A percentile compares a stretch with the other conserved stretches of the same genome.
Conservation (phyloP, 192 early-diverging fungal genomes). For the Backusella westeae region DNA sequence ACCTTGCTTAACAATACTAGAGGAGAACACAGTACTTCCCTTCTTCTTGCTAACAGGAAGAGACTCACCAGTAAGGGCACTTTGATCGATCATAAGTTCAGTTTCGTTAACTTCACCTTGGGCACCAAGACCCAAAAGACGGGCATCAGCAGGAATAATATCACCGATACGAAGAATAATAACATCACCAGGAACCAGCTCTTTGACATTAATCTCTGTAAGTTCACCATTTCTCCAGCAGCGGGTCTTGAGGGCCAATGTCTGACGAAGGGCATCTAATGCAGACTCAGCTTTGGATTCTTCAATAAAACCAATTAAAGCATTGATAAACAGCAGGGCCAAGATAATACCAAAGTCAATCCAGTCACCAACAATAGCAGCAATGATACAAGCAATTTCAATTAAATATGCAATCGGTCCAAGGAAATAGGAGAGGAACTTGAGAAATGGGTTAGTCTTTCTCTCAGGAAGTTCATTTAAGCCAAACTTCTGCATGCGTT, state of each 20-base stretch:
- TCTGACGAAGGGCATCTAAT: slow-evolving; percentile 92
- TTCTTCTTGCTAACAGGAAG: slow-evolving; percentile 79
- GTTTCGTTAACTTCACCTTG: slow-evolving; percentile 66
- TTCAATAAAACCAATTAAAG: slow-evolving; percentile 90
- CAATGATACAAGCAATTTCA: slow-evolving; percentile 81
- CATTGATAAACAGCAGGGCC: slow-evolving; percentile 82
- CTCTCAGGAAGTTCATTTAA: slow-evolving; percentile 79
- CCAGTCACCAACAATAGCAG: slow-evolving; percentile 68
- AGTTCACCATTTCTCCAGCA: slow-evolving; percentile 77
- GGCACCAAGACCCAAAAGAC: slow-evolving; percentile 67
- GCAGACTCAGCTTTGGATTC: slow-evolving; percentile 93
- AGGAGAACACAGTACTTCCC: slow-evolving; percentile 81
- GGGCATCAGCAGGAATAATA: slow-evolving; percentile 87
- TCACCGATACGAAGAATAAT: slow-evolving; percentile 84
- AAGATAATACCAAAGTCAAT: slow-evolving; percentile 85
- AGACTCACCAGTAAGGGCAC: slow-evolving; percentile 89
- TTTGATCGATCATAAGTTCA: slow-evolving; percentile 84
- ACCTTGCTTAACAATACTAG: slow-evolving; percentile 88
- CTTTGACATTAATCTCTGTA: slow-evolving; percentile 62
- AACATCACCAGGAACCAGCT: slow-evolving; percentile 86
- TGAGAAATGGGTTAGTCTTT: slow-evolving; percentile 78
- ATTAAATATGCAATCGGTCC: slow-evolving; percentile 87
- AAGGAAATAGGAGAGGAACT: slow-evolving; percentile 78
- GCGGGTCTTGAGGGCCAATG: slow-evolving; percentile 84
- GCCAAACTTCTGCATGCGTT: slow-evolving; percentile 73